Percentiles rank a stretch among this genome's conserved stretches.
These are phyloP conservation scores for Phytopythium ostracodes DNA, from an alignment of 352 stramenopile species.

Conservation along the genomic window DNA sequence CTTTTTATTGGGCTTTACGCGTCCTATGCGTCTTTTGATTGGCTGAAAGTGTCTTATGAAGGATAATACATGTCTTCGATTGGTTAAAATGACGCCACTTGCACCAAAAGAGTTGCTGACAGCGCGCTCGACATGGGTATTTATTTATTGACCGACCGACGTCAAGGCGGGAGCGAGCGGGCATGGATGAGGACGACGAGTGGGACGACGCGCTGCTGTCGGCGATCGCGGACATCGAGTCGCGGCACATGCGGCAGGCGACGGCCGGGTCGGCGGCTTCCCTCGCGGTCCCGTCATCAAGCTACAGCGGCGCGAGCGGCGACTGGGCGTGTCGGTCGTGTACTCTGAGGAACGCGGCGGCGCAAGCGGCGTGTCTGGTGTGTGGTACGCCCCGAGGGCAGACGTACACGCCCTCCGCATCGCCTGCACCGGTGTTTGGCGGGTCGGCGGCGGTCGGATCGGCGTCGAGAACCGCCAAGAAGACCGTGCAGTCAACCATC, in stretches of 20 bases:
- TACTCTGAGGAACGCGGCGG: slow-evolving; percentile 50
- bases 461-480: slow-evolving; percentile 12
- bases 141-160: neutral
- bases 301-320: neutral
- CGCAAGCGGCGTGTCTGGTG: slow-evolving; percentile 33
- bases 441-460: neutral
- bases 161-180: neutral
- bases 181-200: slow-evolving; percentile 45
- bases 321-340: slow-evolving; percentile 52
- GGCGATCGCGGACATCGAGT: slow-evolving; percentile 63
- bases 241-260: slow-evolving; percentile 27
- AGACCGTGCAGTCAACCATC: slow-evolving; percentile 60
- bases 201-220: slow-evolving; percentile 82
- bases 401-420: slow-evolving; percentile 10
- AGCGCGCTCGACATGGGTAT: no score
- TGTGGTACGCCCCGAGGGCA: slow-evolving; percentile 46
- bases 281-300: neutral
- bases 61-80: neutral
- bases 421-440: neutral
- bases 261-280: neutral
- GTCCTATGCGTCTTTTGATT: slow-evolving; percentile 1
- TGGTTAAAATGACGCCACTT: neutral
- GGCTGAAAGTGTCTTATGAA: slow-evolving; percentile 3
- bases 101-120: no score
- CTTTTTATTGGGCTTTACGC: no score